Conservation (phyloP, 345 rosid species). For the Eucalyptus sp. region DNA sequence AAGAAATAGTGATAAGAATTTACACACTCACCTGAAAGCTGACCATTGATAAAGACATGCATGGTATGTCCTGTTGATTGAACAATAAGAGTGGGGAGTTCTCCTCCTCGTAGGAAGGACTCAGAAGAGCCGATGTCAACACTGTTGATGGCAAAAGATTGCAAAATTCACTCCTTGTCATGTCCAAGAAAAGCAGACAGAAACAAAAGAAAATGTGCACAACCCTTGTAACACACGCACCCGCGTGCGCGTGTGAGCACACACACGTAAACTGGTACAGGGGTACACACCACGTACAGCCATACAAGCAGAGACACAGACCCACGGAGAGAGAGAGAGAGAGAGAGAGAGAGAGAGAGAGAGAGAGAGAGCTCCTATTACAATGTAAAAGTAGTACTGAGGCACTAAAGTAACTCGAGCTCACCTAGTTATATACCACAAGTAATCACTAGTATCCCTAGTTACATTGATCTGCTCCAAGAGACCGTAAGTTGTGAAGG, state of each 20-base stretch:
- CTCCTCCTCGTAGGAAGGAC: conserved; percentile 86
- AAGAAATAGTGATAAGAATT: neutral
- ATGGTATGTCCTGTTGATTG: conserved; percentile 92
- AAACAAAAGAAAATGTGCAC: neutral
- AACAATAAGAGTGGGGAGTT: conserved; percentile 76
- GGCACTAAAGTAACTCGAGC: neutral
- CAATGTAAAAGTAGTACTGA: neutral
- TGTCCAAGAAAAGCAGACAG: neutral
- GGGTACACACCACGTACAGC: neutral
- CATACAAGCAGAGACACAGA: neutral
- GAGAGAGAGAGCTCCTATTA: neutral
- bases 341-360: neutral
- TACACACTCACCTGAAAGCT: conserved; percentile 64
- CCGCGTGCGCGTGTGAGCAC: fast-evolving
- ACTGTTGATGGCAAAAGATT: conserved; percentile 10
- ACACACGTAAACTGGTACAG: neutral
- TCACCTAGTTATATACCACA: conserved; percentile 94
- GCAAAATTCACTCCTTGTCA: neutral
- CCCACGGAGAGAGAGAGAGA: neutral
- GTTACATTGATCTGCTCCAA: conserved; percentile 90
- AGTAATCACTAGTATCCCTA: conserved; percentile 78
- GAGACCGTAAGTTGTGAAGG: conserved; percentile 60
- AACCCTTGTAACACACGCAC: neutral
- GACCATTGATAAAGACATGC: conserved; percentile 81
- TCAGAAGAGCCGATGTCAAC: conserved; percentile 72